Percentiles rank a stretch among this genome's conserved stretches.
phyloP scores from a whole-genome alignment of 2,329 filamentous ascomycete species.

The Microthyrium microscopicum region DNA sequence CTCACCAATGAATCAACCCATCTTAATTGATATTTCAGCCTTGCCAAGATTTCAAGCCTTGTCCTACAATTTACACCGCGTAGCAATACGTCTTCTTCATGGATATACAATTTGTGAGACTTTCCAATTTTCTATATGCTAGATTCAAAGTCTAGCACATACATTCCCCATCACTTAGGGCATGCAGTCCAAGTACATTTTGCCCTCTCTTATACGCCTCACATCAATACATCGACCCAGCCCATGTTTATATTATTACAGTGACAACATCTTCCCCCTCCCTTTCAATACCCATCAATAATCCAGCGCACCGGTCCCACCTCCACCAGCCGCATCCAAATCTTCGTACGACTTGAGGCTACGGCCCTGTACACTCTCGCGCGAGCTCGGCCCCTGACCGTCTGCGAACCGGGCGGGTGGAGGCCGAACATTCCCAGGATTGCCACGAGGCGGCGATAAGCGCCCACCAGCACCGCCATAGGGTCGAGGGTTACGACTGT shows the following conservation, averaged over 20 bases:
- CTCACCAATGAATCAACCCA: no score
- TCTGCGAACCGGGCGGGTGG: constrained; percentile 69
- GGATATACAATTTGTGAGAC: no score
- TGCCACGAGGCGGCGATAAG: constrained; percentile 32
- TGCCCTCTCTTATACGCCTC: not conserved
- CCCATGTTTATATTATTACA: no score
- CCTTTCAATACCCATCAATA: no score
- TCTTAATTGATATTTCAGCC: no score
- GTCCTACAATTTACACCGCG: no score
- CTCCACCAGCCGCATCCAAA: constrained; percentile 61
- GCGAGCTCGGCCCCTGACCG: constrained; percentile 45
- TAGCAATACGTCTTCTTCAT: no score
- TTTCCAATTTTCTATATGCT: no score
- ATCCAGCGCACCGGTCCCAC: constrained; percentile 72
- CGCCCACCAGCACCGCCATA: constrained; percentile 27
- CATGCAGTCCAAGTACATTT: not conserved
- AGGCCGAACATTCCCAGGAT: constrained; percentile 29
- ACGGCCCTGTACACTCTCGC: constrained; percentile 81
- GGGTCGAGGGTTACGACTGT: constrained; percentile 30
- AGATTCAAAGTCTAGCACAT: no score
- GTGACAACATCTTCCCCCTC: no score
- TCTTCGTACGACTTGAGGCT: constrained; percentile 97
- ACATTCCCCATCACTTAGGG: no score
- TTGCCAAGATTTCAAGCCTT: no score
- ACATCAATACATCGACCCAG: not conserved